Conservation (phyloP, 495 filamentous ascomycete species). For the Cryomyces minteri region DNA sequence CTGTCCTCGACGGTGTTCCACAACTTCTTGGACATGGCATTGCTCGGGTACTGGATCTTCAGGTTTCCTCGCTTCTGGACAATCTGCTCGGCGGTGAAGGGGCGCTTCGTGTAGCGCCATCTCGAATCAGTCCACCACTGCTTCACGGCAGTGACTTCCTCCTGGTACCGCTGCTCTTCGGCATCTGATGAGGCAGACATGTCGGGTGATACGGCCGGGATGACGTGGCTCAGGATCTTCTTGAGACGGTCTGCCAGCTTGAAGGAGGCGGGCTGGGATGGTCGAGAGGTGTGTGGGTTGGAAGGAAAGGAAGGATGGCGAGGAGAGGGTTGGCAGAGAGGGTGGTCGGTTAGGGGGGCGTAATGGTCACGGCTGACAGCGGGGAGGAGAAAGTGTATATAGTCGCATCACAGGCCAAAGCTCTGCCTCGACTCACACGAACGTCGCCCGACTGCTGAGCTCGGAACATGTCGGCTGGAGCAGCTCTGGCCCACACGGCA, state of each 20-base stretch:
- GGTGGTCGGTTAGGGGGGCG: too few relatives aligned
- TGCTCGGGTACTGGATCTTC: conserved; percentile 83
- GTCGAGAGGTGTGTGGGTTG: too few relatives aligned
- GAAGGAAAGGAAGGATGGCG: too few relatives aligned
- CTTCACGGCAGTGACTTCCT: conserved; percentile 74
- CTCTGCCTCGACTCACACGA: too few relatives aligned
- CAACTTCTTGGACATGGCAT: conserved; percentile 76
- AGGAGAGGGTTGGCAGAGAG: too few relatives aligned
- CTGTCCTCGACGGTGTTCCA: conserved; percentile 76
- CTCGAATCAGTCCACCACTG: conserved; percentile 84
- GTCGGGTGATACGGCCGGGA: neutral
- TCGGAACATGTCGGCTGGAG: too few relatives aligned
- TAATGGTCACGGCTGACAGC: too few relatives aligned
- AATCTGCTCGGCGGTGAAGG: conserved; percentile 93
- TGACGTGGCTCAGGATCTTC: neutral
- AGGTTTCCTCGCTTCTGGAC: conserved; percentile 84
- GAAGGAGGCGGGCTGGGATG: too few relatives aligned
- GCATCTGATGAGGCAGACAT: conserved; percentile 26
- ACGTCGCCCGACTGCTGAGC: too few relatives aligned
- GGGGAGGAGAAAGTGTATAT: too few relatives aligned
- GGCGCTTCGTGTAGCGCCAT: conserved; percentile 83
- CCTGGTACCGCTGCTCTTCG: conserved; percentile 63
- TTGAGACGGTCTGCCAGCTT: neutral
- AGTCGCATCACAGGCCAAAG: too few relatives aligned
- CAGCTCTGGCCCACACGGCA: too few relatives aligned